A percentile compares a stretch with the other conserved stretches of the same genome.
Evolutionary conservation across 1,284 basidiomycete species (phyloP).

Genomic region (Cryptococcus amylolentus): DNA sequence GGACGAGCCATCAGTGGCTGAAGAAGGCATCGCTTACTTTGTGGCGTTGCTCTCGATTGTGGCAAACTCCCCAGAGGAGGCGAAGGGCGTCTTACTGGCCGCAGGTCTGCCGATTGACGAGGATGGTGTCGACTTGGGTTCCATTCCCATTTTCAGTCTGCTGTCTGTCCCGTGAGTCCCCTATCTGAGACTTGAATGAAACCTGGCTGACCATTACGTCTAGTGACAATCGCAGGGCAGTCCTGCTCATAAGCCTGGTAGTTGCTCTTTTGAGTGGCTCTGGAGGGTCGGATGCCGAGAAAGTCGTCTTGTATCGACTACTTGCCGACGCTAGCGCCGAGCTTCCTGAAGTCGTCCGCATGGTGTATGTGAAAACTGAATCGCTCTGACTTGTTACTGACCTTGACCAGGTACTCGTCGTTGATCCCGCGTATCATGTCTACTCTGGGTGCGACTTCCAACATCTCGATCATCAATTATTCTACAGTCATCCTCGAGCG

Average conservation of each 20-base stretch:
- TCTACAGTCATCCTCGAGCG: slow-evolving; percentile 65
- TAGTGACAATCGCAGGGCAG: slow-evolving; percentile 62
- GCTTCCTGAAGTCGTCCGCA: slow-evolving; percentile 70
- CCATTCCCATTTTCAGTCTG: slow-evolving; percentile 52
- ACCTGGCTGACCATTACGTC: not conserved
- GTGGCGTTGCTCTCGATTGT: slow-evolving; percentile 70
- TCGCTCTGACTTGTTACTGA: not conserved
- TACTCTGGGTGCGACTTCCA: slow-evolving; percentile 69
- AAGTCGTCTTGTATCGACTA: slow-evolving; percentile 71
- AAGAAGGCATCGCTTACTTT: slow-evolving; percentile 73
- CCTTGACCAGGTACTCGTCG: slow-evolving; percentile 62
- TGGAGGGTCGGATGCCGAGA: slow-evolving; percentile 74
- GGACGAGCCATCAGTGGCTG: slow-evolving; percentile 49
- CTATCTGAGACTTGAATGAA: not conserved
- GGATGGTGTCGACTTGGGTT: slow-evolving; percentile 55
- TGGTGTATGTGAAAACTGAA: slow-evolving; percentile 59
- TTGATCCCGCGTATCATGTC: slow-evolving; percentile 74
- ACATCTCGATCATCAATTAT: slow-evolving; percentile 65
- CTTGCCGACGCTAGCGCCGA: slow-evolving; percentile 68
- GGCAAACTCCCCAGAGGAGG: slow-evolving; percentile 58
- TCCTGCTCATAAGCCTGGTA: slow-evolving; percentile 71
- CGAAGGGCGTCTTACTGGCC: slow-evolving; percentile 58
- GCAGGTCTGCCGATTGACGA: slow-evolving; percentile 58
- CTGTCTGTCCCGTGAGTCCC: slow-evolving; percentile 39
- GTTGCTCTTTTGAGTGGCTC: slow-evolving; percentile 68